Conservation (phyloP, 1,284 basidiomycete species). For the Leccinum subatratum region DNA sequence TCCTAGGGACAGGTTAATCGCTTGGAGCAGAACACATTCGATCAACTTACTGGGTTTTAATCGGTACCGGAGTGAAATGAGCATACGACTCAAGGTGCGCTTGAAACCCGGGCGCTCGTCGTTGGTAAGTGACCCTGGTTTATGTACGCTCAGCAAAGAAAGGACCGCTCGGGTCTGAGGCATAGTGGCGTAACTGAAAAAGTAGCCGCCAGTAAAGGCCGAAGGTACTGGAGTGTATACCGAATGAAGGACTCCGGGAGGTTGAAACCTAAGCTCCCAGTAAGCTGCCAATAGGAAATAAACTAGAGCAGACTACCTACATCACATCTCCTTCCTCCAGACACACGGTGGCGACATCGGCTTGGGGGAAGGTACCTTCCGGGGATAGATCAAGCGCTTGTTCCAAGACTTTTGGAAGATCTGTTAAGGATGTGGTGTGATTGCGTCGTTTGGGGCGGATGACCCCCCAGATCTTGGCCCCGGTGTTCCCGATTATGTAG, state of each 20-base stretch:
- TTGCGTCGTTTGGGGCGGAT: neutral
- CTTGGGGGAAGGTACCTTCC: neutral
- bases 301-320: neutral
- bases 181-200: conserved; percentile 13
- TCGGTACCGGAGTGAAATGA: conserved; percentile 10
- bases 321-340: conserved; percentile 12
- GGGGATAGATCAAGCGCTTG: rapidly evolving
- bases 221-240: conserved; percentile 10
- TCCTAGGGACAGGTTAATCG: neutral
- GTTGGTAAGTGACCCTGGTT: conserved; percentile 3
- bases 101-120: conserved; percentile 2
- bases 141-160: rapidly evolving
- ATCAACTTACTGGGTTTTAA: conserved; percentile 2
- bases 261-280: conserved; percentile 16
- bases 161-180: neutral
- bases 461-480: conserved; percentile 6
- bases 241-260: neutral
- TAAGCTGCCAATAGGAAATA: too few relatives aligned
- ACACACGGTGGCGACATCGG: conserved; percentile 10
- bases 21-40: neutral
- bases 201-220: conserved; percentile 15
- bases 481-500: neutral
- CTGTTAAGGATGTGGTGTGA: neutral
- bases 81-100: conserved; percentile 4
- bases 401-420: neutral